Conservation (phyloP, 1,139 yeast species). For the Hansenula anomala region DNA sequence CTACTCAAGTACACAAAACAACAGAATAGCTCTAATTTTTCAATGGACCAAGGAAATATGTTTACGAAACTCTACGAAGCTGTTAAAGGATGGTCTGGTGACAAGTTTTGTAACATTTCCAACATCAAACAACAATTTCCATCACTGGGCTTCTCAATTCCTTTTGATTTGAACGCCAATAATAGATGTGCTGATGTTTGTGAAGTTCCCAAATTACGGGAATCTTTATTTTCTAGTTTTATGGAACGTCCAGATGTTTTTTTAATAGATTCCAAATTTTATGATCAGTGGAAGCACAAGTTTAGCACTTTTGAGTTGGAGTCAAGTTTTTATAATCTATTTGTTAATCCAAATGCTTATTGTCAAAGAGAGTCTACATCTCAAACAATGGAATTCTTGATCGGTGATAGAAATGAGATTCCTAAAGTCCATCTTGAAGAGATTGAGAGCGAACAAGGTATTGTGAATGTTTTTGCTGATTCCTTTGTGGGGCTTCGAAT, state of each 20-base stretch:
- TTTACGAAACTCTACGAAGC: no score
- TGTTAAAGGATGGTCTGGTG: neutral
- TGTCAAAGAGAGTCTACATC: constrained; percentile 20
- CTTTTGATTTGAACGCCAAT: no score
- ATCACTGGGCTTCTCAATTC: no score
- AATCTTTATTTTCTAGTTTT: constrained; percentile 6
- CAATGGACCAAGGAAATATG: no score
- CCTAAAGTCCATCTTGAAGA: constrained; percentile 16
- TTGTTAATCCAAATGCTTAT: constrained; percentile 3
- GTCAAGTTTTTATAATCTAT: constrained; percentile 9
- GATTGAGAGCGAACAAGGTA: constrained; percentile 20
- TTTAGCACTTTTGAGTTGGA: constrained; percentile 4
- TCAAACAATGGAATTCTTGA: constrained; percentile 12
- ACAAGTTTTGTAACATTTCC: no score
- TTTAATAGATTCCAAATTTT: constrained; percentile 13
- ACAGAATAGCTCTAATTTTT: no score
- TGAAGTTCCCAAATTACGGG: constrained; percentile 1
- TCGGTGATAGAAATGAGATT: constrained; percentile 17
- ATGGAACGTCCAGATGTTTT: constrained; percentile 8
- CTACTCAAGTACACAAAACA: neutral
- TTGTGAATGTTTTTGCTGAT: constrained; percentile 34
- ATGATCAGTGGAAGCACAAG: constrained; percentile 6
- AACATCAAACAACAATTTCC: no score
- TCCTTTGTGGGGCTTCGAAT: constrained; percentile 32
- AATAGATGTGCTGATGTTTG: constrained; percentile 3